Evolutionary conservation across 495 filamentous ascomycete genomes (phyloP).

Genomic region (Hyphodiscus hymeniophilus): DNA sequence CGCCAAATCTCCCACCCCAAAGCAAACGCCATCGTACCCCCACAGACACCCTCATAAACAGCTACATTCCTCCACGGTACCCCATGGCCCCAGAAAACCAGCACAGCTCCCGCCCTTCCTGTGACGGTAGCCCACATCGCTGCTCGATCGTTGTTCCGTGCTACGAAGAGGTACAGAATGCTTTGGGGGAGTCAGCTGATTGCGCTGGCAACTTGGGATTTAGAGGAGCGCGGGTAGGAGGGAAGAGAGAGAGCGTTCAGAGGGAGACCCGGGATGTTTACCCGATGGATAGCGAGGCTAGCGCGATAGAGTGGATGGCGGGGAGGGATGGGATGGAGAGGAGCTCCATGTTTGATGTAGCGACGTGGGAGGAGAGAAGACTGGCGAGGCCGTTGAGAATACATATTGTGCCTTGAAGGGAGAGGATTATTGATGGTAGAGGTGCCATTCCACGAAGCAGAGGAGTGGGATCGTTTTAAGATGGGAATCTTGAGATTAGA

Average conservation of each 20-base stretch:
- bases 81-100: constrained; percentile 5
- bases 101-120: background rate
- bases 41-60: constrained; percentile 4
- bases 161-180: constrained; percentile 2
- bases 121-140: background rate
- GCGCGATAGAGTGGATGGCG: constrained; percentile 7
- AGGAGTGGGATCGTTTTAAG: too few species aligned
- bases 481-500: too few species aligned
- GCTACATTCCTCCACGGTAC: constrained; percentile 8
- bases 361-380: background rate
- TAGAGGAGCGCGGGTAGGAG: too few species aligned
- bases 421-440: background rate
- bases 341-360: background rate
- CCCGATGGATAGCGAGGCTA: constrained; percentile 6
- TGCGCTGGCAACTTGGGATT: too few species aligned
- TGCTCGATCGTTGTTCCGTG: background rate
- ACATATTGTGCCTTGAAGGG: constrained; percentile 8
- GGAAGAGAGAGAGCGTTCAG: background rate
- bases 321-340: background rate
- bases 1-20: constrained; percentile 5
- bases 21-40: background rate
- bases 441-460: too few species aligned
- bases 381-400: constrained; percentile 9
- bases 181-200: background rate
- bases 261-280: background rate